A percentile compares a stretch with the other conserved stretches of the same genome.
phyloP scores from a whole-genome alignment of 257 asterid genomes.

The Primulina eburnea region DNA sequence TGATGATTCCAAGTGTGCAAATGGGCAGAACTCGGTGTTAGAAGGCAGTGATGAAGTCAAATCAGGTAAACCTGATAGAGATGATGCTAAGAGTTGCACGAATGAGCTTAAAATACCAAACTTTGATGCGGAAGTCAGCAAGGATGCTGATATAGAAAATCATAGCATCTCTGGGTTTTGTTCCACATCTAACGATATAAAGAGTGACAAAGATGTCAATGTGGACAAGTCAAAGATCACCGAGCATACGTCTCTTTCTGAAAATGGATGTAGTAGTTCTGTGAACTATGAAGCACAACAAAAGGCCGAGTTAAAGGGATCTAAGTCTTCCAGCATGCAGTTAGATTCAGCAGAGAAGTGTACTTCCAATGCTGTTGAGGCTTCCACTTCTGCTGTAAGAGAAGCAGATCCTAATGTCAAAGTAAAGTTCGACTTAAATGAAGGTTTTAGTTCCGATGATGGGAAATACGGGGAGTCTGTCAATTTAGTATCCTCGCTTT shows the following conservation, averaged over 20 bases:
- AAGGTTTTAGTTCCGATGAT: conserved; percentile 65
- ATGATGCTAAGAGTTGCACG: conserved; percentile 10
- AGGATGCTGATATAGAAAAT: conserved; percentile 23
- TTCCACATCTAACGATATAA: conserved; percentile 26
- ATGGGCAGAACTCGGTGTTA: conserved; percentile 19
- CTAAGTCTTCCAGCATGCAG: conserved; percentile 24
- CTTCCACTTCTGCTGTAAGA: conserved; percentile 30
- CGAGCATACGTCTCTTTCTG: conserved; percentile 27
- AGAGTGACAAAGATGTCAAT: conserved; percentile 26
- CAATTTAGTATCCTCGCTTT: conserved; percentile 28
- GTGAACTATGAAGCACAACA: conserved; percentile 24
- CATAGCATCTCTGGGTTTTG: conserved; percentile 22
- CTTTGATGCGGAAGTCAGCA: conserved; percentile 22
- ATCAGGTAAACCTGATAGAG: conserved; percentile 34
- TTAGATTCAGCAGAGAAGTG: conserved; percentile 30
- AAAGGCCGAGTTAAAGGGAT: conserved; percentile 27
- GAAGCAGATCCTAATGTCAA: conserved; percentile 38
- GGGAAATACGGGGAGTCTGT: conserved; percentile 60
- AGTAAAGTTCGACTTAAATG: conserved; percentile 73
- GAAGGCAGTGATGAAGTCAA: conserved; percentile 27
- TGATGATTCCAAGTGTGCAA: conserved; percentile 26
- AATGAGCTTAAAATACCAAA: conserved; percentile 26
- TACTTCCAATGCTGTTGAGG: conserved; percentile 26
- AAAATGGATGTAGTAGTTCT: conserved; percentile 26
- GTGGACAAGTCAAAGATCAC: conserved; percentile 31